These are phyloP conservation scores for Solanum piurae DNA, from an alignment of 257 asterid species.

Conservation along the genomic window DNA sequence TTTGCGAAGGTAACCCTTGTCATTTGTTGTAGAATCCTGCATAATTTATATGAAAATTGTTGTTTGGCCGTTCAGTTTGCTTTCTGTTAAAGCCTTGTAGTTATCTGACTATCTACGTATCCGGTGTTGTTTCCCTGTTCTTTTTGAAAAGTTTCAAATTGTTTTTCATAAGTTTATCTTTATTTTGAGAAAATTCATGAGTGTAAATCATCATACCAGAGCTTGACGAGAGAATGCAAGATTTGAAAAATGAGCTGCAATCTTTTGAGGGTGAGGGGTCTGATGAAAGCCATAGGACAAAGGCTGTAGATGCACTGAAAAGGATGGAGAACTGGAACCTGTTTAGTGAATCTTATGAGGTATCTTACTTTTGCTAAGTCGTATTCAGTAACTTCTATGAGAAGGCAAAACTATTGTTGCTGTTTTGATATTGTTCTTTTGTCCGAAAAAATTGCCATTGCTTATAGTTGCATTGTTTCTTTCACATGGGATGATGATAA, in stretches of 20 bases:
- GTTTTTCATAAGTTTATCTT: neutral
- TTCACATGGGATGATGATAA: neutral
- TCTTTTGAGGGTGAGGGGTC: conserved; percentile 68
- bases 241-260: conserved; percentile 80
- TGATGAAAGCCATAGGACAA: conserved; percentile 67
- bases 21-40: neutral
- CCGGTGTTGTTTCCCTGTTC: neutral
- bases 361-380: conserved; percentile 10
- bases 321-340: conserved; percentile 98
- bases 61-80: neutral
- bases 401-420: neutral
- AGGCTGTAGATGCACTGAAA: conserved; percentile 84
- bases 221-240: conserved; percentile 98
- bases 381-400: neutral
- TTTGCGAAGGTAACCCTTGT: conserved; percentile 68
- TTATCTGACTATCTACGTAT: neutral
- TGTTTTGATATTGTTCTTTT: neutral
- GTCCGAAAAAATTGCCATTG: neutral
- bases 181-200: neutral
- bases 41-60: neutral
- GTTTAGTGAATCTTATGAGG: conserved; percentile 79
- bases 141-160: neutral
- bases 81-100: neutral
- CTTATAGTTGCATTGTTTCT: neutral
- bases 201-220: conserved; percentile 37